phyloP scores from a whole-genome alignment of 2,329 filamentous ascomycete species.

The Verruconis gallopava region DNA sequence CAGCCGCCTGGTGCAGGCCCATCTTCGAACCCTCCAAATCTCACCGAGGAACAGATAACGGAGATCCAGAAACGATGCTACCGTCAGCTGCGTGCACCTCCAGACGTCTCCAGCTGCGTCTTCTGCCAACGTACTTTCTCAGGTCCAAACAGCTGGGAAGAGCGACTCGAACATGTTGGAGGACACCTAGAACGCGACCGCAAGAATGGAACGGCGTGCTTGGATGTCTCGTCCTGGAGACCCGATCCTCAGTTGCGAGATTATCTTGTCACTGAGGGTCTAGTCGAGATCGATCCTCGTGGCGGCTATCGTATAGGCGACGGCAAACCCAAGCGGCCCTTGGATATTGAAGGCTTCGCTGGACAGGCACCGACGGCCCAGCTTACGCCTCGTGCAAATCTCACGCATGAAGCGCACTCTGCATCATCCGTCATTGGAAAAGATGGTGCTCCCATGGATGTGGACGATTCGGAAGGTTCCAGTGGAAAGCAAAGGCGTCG shows the following conservation, averaged over 20 bases:
- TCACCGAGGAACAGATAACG: constrained; percentile 41
- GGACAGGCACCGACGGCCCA: constrained; percentile 8
- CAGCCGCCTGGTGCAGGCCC: constrained; percentile 4
- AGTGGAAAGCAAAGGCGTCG: constrained; percentile 6
- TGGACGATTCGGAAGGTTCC: constrained; percentile 7
- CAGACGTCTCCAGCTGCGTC: constrained; percentile 48
- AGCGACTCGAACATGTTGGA: constrained; percentile 77
- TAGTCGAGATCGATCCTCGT: constrained; percentile 17
- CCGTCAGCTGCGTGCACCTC: constrained; percentile 47
- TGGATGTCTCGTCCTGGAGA: constrained; percentile 7
- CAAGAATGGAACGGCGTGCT: constrained; percentile 17
- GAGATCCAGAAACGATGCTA: constrained; percentile 46
- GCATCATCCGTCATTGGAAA: not conserved
- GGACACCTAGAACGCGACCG: constrained; percentile 56
- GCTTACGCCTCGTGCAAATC: constrained; percentile 4
- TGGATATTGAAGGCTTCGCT: constrained; percentile 8
- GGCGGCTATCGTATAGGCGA: constrained; percentile 9
- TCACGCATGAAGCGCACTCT: not conserved
- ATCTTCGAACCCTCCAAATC: constrained; percentile 8
- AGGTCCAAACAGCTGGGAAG: constrained; percentile 54
- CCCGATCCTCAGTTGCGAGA: constrained; percentile 18
- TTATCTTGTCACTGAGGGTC: constrained; percentile 27
- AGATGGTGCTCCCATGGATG: not conserved
- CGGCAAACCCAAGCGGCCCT: constrained; percentile 6
- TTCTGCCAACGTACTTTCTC: constrained; percentile 51